Evolutionary conservation across 768 basidiomycete genomes (phyloP).

Genomic region (Epithele typhae): DNA sequence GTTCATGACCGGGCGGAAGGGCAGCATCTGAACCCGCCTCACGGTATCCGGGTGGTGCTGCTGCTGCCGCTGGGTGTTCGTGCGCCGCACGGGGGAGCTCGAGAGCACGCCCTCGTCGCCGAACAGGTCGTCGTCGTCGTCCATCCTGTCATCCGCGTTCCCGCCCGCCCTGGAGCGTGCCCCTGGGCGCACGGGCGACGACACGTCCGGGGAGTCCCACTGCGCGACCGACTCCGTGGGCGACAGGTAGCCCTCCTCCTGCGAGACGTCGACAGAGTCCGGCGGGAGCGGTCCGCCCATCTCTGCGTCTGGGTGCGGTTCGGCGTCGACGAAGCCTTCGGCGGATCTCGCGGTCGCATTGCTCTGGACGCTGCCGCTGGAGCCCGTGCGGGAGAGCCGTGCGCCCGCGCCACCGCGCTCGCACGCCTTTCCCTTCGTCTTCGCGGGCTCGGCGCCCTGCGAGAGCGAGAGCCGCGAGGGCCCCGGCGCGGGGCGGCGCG

Average conservation of each 20-base stretch:
- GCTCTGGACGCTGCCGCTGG: no score
- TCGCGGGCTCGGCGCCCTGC: neutral
- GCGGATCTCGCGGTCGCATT: slow-evolving; percentile 15
- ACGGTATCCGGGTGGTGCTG: neutral
- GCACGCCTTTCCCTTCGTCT: slow-evolving; percentile 2
- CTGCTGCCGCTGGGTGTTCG: neutral
- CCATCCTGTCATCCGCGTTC: slow-evolving; percentile 5
- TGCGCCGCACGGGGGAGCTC: slow-evolving; percentile 33
- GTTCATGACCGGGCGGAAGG: slow-evolving; percentile 2
- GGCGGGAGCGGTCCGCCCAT: slow-evolving; percentile 31
- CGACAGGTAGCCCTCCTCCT: slow-evolving; percentile 84
- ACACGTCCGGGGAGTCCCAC: slow-evolving; percentile 53
- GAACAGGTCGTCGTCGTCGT: slow-evolving; percentile 30
- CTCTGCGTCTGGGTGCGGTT: slow-evolving; percentile 32
- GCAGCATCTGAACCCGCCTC: slow-evolving; percentile 9
- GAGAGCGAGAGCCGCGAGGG: neutral
- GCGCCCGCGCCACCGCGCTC: slow-evolving; percentile 7
- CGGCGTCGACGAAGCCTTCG: slow-evolving; percentile 34
- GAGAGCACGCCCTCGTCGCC: slow-evolving; percentile 53
- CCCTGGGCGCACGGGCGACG: slow-evolving; percentile 49
- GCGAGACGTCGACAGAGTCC: slow-evolving; percentile 36
- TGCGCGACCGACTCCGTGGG: slow-evolving; percentile 51
- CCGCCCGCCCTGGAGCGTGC: neutral
- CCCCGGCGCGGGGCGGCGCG: neutral
- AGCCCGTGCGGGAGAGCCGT: slow-evolving; percentile 4